Base-by-base conservation (phyloP, 176 grass and related monocot species). In the Triticum dicoccoides region DNA sequence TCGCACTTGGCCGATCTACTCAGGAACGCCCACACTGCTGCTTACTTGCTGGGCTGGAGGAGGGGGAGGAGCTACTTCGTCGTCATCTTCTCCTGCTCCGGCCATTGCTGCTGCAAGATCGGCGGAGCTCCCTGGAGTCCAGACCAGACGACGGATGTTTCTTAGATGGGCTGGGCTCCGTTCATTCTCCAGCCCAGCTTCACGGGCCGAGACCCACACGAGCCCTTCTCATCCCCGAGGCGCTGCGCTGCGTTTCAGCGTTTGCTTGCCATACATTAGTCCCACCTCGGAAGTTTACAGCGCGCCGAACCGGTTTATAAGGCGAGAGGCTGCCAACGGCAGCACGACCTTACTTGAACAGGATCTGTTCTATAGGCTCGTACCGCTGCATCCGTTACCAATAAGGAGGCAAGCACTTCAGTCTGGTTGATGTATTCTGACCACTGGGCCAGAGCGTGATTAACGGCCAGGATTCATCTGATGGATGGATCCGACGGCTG, bases 271-370 rank as follows among this genome's bases (percentile, higher is more conserved):
- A 58, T 2, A 21, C 17, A 58, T 58, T 59, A 21, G 56, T 59
- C 56, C 18, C 54, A 58, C 18, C 54, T 21, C 54, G 54, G 54
- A 21, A 58, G 54, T 3, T 58, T 58, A 18, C 18, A 3, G 54
- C 0, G 2, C 0, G 2, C 17, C 0, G 6, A 3, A 58, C 54
- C 54, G 6, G 2, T 58, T 58, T 58, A 58, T 58, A 58, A 58
- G 54, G 18, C 54, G 7, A 0, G 54, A 6, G 18, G 54, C 54
- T 0, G 54, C 17, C 0, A 1, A 1, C 0, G 0, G 6, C 3
- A 3, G 54, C 54, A 58, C 18, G 54, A 58, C 54, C 54, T 58
- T 58, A 58, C 54, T 58, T 58, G 54, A 58, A 58, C 54, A 21
- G 54, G 54, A 58, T 58, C 54, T 58, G 18, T 58, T 58, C 54